Percentiles rank a stretch among this genome's conserved stretches.
Conservation (phyloP, 371 early-diverging fungal species). For the Syncephalastrum sp. region DNA sequence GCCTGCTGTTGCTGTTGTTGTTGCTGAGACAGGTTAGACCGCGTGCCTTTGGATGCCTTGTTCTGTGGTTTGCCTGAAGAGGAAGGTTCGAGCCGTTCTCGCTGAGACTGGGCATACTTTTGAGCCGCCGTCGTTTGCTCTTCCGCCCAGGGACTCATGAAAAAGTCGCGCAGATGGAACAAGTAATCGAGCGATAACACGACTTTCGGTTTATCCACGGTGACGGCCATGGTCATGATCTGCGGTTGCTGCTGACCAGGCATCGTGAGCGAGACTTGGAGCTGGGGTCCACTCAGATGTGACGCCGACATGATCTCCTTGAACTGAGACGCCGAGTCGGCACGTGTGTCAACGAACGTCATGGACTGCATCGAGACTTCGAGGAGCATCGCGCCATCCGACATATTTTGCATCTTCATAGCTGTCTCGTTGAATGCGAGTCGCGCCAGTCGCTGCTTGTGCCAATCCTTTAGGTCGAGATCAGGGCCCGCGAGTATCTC, state of each 20-base stretch:
- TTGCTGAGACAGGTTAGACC: background rate
- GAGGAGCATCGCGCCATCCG: conserved; percentile 67
- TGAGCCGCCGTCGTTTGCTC: conserved; percentile 39
- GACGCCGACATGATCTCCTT: conserved; percentile 79
- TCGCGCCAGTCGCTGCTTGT: conserved; percentile 37
- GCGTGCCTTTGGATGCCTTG: conserved; percentile 3
- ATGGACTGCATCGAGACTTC: conserved; percentile 75
- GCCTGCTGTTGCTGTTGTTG: conserved; percentile 5
- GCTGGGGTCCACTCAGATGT: conserved; percentile 67
- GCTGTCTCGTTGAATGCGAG: conserved; percentile 55
- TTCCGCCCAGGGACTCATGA: conserved; percentile 56
- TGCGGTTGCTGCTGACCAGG: conserved; percentile 17
- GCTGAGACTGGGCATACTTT: conserved; percentile 38
- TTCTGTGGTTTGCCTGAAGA: conserved; percentile 9
- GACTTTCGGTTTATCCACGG: conserved; percentile 81
- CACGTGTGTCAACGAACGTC: conserved; percentile 78
- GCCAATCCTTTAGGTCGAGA: conserved; percentile 17
- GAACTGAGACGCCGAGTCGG: conserved; percentile 72
- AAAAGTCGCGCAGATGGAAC: conserved; percentile 71
- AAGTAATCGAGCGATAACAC: conserved; percentile 83
- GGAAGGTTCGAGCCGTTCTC: conserved; percentile 6
- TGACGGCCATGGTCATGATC: conserved; percentile 57
- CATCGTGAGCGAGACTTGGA: conserved; percentile 48
- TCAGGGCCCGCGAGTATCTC: conserved; percentile 62
- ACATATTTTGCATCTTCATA: conserved; percentile 64